phyloP scores from a whole-genome alignment of 2,329 filamentous ascomycete species.

The Uncinocarpus reesii region DNA sequence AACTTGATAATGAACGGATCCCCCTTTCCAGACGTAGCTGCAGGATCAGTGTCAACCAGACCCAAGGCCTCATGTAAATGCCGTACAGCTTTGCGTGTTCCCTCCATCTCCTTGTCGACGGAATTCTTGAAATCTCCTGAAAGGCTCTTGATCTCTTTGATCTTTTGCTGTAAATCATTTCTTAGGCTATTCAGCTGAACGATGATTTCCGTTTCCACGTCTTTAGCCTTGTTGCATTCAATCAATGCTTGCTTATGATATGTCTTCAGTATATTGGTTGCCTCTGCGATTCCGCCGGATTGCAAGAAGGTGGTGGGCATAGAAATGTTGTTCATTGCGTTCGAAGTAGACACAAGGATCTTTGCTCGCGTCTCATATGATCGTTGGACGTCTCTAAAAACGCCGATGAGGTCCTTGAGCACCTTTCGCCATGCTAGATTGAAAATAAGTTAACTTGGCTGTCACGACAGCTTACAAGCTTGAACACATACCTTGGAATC shows the following conservation, averaged over 20 bases:
- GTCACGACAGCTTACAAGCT: slow-evolving; percentile 7
- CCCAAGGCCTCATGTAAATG: slow-evolving; percentile 72
- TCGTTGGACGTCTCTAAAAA: slow-evolving; percentile 82
- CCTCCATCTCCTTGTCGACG: slow-evolving; percentile 88
- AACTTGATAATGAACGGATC: slow-evolving; percentile 85
- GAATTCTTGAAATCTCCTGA: slow-evolving; percentile 94
- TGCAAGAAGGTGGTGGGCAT: slow-evolving; percentile 66
- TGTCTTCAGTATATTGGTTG: slow-evolving; percentile 64
- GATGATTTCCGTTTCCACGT: slow-evolving; percentile 87
- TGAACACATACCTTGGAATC: slow-evolving; percentile 73
- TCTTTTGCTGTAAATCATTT: slow-evolving; percentile 85
- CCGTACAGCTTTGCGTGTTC: slow-evolving; percentile 66
- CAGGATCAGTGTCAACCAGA: slow-evolving; percentile 66
- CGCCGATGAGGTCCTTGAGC: slow-evolving; percentile 84
- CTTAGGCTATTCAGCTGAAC: slow-evolving; percentile 73
- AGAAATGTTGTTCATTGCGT: slow-evolving; percentile 69
- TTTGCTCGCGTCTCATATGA: slow-evolving; percentile 83
- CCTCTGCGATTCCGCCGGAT: slow-evolving; percentile 78
- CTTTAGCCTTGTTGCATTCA: slow-evolving; percentile 78
- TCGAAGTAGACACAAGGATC: slow-evolving; percentile 68
- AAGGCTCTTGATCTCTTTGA: slow-evolving; percentile 93
- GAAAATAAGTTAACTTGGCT: background rate
- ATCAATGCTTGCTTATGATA: slow-evolving; percentile 71
- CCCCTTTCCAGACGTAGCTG: slow-evolving; percentile 67
- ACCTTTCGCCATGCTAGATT: slow-evolving; percentile 82